Conservation (phyloP, 208 protist genomes). For the Naegleria gruberi region DNA sequence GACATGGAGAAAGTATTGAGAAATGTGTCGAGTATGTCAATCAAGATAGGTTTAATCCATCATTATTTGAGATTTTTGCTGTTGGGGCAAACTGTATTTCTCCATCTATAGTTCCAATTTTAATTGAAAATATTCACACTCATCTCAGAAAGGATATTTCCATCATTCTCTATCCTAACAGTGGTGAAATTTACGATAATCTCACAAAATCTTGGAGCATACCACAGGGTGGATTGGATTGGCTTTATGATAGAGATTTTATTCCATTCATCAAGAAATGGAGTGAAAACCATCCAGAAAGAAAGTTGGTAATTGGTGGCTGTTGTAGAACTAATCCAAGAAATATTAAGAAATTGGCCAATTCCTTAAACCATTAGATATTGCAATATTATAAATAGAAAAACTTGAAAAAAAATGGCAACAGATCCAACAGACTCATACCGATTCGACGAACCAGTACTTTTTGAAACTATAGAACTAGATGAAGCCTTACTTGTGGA, state of each 20-base stretch:
- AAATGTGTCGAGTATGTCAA: neutral
- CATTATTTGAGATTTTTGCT: neutral
- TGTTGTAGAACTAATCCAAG: slow-evolving; percentile 5
- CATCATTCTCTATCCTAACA: neutral
- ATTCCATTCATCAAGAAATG: neutral
- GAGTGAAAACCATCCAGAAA: neutral
- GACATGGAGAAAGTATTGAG: neutral
- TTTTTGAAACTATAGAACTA: too few species aligned
- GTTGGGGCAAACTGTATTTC: neutral
- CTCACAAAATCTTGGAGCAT: neutral
- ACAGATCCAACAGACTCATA: too few species aligned
- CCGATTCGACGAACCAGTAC: too few species aligned
- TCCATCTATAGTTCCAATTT: neutral
- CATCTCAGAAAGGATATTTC: neutral
- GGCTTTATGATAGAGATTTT: neutral
- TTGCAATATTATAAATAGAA: too few species aligned
- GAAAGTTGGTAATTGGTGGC: neutral
- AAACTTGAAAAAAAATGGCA: too few species aligned
- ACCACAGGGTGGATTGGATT: neutral
- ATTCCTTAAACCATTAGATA: too few species aligned
- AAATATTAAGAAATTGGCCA: neutral
- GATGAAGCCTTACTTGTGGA: too few species aligned
- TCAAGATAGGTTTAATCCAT: neutral
- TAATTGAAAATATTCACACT: neutral
- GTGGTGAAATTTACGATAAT: neutral